Base-by-base conservation (phyloP, 805 yeast species). In the Saccharomycopsis fibuligera region DNA sequence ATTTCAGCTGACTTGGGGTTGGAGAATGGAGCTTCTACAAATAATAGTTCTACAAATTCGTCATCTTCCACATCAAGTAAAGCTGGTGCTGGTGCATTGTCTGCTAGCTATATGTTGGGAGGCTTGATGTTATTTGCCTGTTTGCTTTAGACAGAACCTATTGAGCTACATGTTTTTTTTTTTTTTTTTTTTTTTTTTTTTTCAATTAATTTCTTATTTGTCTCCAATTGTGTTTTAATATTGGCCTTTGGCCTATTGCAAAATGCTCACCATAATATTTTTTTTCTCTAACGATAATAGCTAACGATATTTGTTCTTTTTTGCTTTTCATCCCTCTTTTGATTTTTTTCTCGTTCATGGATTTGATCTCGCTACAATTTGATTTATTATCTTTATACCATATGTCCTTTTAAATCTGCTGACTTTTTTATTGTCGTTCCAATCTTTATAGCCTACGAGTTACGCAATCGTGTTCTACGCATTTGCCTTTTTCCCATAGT, bases 121-220 rank as follows among this genome's bases (percentile, higher is more conserved):
- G 41, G 42, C n/a, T 27, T 43, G 3, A 24, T 42, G 29, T 37
- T 40, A 14, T 19, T 47, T 41, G 46, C 38, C 27, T 41, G 45
- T 19, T 41, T 47, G 19, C 45, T 47, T 24, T 47, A 35, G 27
- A 23, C 3, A 17, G n/a, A 3, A 22, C 9, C 9, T 14, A 40
- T 23, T 9, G 6, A 5, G 22, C 30, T 14, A 3, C 14, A 9
- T 40, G 3, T 5, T 40, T 21, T 24, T 40, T 17, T 14, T 29
- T 29, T 29, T 12, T 29, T 29, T 29, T 12, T 9, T 12, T 33
- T 33, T 8, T 33, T 33, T 6, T 27, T 27, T 27, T 27, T 8
- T 9, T 33, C 37, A 16, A 29, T 29, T 29, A n/a, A n/a, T n/a
- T n/a, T n/a, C n/a, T n/a, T n/a, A n/a, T n/a, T n/a, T n/a, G n/a